Evolutionary conservation across 192 early-diverging fungal genomes (phyloP).

Genomic region (Umbelopsis ramanniana): DNA sequence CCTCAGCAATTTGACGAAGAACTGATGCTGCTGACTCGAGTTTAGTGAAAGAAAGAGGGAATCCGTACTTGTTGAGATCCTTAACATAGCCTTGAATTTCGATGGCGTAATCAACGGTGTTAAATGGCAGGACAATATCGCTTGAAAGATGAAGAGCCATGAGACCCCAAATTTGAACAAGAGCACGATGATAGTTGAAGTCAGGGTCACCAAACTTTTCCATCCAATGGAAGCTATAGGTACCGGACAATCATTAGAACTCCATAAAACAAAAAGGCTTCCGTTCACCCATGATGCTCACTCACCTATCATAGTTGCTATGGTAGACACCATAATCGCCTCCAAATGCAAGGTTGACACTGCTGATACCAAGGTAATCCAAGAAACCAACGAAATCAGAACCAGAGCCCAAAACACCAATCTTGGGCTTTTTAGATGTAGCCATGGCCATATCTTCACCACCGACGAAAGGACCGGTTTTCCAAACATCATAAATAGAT

Average conservation of each 20-base stretch:
- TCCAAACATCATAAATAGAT: slow-evolving; percentile 58
- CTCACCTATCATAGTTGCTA: slow-evolving; percentile 63
- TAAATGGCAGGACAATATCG: slow-evolving; percentile 48
- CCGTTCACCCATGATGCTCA: neutral
- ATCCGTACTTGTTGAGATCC: slow-evolving; percentile 32
- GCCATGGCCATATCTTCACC: neutral
- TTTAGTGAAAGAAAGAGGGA: slow-evolving; percentile 18
- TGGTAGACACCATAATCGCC: slow-evolving; percentile 62
- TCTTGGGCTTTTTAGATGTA: slow-evolving; percentile 8
- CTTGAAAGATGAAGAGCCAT: slow-evolving; percentile 51
- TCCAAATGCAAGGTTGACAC: slow-evolving; percentile 56
- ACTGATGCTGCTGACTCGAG: slow-evolving; percentile 19
- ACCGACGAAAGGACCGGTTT: slow-evolving; percentile 1
- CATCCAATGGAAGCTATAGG: slow-evolving; percentile 56
- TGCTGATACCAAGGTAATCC: slow-evolving; percentile 64
- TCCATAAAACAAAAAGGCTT: neutral
- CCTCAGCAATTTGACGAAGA: neutral
- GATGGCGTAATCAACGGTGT: slow-evolving; percentile 50
- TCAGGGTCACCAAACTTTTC: slow-evolving; percentile 55
- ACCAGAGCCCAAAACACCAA: slow-evolving; percentile 50
- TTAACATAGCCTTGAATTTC: slow-evolving; percentile 48
- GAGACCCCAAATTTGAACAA: slow-evolving; percentile 51
- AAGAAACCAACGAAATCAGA: slow-evolving; percentile 66
- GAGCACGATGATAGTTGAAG: slow-evolving; percentile 55
- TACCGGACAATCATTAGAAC: neutral